Base-by-base conservation (phyloP, 2,329 filamentous ascomycete genomes). In the Cadophora sp. region DNA sequence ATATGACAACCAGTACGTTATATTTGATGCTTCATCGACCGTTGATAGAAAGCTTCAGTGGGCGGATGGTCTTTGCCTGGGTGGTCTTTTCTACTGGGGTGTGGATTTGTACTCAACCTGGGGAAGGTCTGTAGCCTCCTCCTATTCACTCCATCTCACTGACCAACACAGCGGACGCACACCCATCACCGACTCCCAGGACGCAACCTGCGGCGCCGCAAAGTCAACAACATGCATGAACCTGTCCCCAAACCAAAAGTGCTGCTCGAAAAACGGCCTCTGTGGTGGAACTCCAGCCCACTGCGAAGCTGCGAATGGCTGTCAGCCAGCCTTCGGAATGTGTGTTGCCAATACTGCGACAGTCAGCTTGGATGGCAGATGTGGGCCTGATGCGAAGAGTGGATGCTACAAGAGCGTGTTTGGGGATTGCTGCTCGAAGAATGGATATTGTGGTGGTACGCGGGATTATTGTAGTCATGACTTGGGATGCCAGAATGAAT, bases 1-100 rank as follows among this genome's bases (percentile, higher is more conserved):
- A 64, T 76, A 78, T 63, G 71, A 67, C 1, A 72, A 81, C 65
- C 79, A 84, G 68, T 84, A 80, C 82, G 78, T 83, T 1, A 77
- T 75, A 2, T 83, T 75, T 50, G 81, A 83, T 70, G 79, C 83
- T 64, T 61, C 67, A 1, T 75, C 78, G 0, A 82, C 81, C 0
- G 73, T 81, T 19, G 70, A 75, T 40, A 34, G 73, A 43, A 81
- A 82, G 69, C 69, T 58, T 16, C 62, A 43, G 1, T 78, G 69
- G 64, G 74, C 74, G 11, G 70, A 76, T 40, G 24, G 68, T 11
- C 67, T 72, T 29, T 79, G 77, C 64, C 50, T 79, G 5, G 74
- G 75, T 16, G 77, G 77, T 1, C 72, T 73, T 7, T 71, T 74
- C 56, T 65, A 73, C 11, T 79, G 75, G 76, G 73, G 74, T 43